A percentile compares a stretch with the other conserved stretches of the same genome.
Evolutionary conservation across 2,329 filamentous ascomycete species (phyloP).

Genomic region (Fusarium euwallaceae): DNA sequence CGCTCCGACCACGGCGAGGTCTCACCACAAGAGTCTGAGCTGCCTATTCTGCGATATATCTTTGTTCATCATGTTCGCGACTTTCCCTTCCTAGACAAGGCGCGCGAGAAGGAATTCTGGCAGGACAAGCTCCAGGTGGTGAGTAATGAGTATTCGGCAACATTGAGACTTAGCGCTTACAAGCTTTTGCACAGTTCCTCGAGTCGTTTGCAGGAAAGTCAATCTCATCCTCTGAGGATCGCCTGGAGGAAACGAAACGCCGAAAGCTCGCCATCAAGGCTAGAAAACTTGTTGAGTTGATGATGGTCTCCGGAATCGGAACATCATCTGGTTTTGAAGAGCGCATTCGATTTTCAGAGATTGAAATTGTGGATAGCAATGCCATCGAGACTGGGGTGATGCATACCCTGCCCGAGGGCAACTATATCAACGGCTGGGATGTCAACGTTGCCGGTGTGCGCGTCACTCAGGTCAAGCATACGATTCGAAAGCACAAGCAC

Average conservation of each 20-base stretch:
- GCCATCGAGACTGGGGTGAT: constrained; percentile 92
- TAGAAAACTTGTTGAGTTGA: constrained; percentile 95
- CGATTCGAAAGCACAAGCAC: constrained; percentile 90
- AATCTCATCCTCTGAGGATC: constrained; percentile 96
- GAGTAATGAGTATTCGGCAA: constrained; percentile 54
- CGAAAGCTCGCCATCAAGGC: constrained; percentile 92
- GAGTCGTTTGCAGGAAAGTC: constrained; percentile 98
- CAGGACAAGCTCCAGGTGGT: constrained; percentile 97
- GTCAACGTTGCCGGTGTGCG: constrained; percentile 91
- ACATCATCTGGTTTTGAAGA: constrained; percentile 98
- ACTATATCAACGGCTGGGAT: constrained; percentile 96
- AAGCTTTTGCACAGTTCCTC: constrained; percentile 75
- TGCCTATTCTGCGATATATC: constrained; percentile 94
- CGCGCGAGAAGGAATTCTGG: constrained; percentile 99
- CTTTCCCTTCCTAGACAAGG: constrained; percentile 97
- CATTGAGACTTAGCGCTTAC: constrained; percentile 14
- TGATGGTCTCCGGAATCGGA: constrained; percentile 98
- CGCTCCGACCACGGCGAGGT: constrained; percentile 93
- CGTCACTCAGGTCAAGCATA: constrained; percentile 83
- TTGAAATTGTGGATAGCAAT: constrained; percentile 94
- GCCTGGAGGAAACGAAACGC: constrained; percentile 95
- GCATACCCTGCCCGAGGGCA: constrained; percentile 88
- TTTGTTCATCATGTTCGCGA: constrained; percentile 98
- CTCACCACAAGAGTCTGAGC: constrained; percentile 90
- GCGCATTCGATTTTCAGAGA: constrained; percentile 94